Percentiles rank a stretch among this genome's conserved stretches.
phyloP scores from a whole-genome alignment of 2,329 filamentous ascomycete genomes.

The Fusarium drepaniforme region DNA sequence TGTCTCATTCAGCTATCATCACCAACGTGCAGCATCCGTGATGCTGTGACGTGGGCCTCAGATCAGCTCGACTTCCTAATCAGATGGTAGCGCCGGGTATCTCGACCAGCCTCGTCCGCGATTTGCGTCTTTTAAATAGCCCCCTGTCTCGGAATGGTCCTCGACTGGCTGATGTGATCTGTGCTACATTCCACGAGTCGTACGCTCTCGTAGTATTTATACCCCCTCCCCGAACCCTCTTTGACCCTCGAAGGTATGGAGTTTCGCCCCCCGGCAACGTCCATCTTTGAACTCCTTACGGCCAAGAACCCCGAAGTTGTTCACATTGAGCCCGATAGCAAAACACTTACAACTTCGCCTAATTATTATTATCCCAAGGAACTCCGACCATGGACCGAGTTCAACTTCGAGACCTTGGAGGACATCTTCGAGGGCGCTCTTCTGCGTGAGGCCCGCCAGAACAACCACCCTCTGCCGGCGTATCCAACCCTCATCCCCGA shows the following conservation, averaged over 20 bases:
- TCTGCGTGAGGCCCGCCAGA: neutral
- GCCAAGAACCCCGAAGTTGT: neutral
- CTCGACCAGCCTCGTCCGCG: neutral
- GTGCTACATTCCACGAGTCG: neutral
- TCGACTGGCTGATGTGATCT: neutral
- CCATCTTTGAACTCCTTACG: neutral
- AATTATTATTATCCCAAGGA: neutral
- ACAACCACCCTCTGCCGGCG: neutral
- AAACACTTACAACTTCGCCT: neutral
- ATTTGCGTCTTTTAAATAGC: neutral
- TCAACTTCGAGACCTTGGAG: slow-evolving; percentile 14
- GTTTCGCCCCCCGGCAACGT: neutral
- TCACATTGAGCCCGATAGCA: neutral
- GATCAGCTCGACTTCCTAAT: neutral
- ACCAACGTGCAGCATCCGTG: neutral
- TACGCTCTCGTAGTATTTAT: neutral
- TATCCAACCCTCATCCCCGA: neutral
- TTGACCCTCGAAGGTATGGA: neutral
- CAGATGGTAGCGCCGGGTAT: neutral
- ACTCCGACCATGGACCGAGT: slow-evolving; percentile 7
- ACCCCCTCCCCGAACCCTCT: neutral
- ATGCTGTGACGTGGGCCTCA: neutral
- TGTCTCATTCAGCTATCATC: neutral
- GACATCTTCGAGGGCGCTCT: neutral
- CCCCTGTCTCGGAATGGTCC: neutral